Evolutionary conservation across 352 stramenopile genomes (phyloP), one percentile per base, ranked within the genome.

Genomic region (Phytophthora aleatoria): DNA sequence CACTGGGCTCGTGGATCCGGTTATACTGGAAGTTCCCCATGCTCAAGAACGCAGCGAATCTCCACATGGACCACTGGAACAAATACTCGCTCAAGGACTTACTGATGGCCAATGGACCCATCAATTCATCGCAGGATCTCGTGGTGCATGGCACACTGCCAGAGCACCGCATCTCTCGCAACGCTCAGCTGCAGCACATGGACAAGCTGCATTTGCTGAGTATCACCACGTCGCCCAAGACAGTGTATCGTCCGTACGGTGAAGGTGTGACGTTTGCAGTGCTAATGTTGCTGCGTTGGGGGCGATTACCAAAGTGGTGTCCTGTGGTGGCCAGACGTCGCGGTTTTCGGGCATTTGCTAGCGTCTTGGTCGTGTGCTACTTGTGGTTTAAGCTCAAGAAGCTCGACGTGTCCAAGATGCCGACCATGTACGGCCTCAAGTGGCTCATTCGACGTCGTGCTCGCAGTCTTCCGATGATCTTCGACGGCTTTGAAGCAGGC

Each of bases 351-450:
- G 41, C 28, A 8, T 8, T 69, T 12, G 60, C 63, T 4, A 65
- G 54, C 7, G 20, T 76, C 2, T 11, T 77, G 35, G 44, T 79
- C 15, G n/a, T 60, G 1, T 35, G 68, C 2, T 67, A 69, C 42
- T 61, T 91, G 52, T 61, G 43, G 20, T 64, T 50, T 47, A 75
- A 71, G n/a, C 33, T 87, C 10, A 74, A 71, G 42, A 63, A 77
- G 15, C 61, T 93, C 2, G 82, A 93, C 53, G 73, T 87, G 30
- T 83, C 84, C 48, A 90, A 85, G 54, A 73, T 90, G 42, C 78
- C 81, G 26, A 83, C 65, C 27, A 67, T 93, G 57, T 84, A 76
- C 30, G 69, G 68, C 3, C 72, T 91, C 45, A 82, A 77, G 63
- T 90, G 74, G 77, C 70, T 91, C 47, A 89, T 92, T 57, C 71